phyloP scores from a whole-genome alignment of 1,284 basidiomycete genomes.

The Ustilago trichophora region DNA sequence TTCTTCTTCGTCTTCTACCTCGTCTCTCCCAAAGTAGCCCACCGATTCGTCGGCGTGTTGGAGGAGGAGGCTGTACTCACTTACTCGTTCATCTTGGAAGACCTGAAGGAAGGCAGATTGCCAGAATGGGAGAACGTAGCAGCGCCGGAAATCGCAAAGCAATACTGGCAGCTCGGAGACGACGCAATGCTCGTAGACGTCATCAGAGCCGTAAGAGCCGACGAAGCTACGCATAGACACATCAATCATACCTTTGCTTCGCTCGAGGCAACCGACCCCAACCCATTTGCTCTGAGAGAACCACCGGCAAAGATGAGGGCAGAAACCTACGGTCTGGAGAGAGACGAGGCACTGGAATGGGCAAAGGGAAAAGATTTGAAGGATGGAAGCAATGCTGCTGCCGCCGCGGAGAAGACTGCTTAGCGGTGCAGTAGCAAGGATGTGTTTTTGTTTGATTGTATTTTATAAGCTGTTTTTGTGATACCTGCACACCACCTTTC shows the following conservation, averaged over 20 bases:
- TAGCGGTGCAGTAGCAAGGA: no score
- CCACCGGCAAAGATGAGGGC: slow-evolving; percentile 41
- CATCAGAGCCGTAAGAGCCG: slow-evolving; percentile 86
- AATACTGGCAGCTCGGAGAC: slow-evolving; percentile 83
- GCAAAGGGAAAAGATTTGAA: slow-evolving; percentile 15
- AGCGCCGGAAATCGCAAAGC: slow-evolving; percentile 83
- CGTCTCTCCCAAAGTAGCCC: slow-evolving; percentile 81
- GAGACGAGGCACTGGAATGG: slow-evolving; percentile 52
- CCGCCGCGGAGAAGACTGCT: slow-evolving; percentile 32
- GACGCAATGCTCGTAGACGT: slow-evolving; percentile 85
- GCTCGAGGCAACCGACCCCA: slow-evolving; percentile 43
- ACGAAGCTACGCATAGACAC: slow-evolving; percentile 73
- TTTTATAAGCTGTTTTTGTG: no score
- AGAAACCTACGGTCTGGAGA: slow-evolving; percentile 43
- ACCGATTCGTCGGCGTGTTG: slow-evolving; percentile 92
- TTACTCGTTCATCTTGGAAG: slow-evolving; percentile 79
- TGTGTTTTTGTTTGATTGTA: no score
- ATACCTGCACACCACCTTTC: no score
- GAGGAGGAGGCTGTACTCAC: slow-evolving; percentile 87
- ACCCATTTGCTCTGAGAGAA: slow-evolving; percentile 50
- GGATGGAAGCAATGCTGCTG: slow-evolving; percentile 1
- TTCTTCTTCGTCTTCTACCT: slow-evolving; percentile 75
- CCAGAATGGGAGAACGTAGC: slow-evolving; percentile 80
- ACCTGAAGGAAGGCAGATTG: slow-evolving; percentile 83
- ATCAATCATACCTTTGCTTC: slow-evolving; percentile 57